Conservation (phyloP, 2,329 filamentous ascomycete species). For the Pseudogymnoascus sp. region DNA sequence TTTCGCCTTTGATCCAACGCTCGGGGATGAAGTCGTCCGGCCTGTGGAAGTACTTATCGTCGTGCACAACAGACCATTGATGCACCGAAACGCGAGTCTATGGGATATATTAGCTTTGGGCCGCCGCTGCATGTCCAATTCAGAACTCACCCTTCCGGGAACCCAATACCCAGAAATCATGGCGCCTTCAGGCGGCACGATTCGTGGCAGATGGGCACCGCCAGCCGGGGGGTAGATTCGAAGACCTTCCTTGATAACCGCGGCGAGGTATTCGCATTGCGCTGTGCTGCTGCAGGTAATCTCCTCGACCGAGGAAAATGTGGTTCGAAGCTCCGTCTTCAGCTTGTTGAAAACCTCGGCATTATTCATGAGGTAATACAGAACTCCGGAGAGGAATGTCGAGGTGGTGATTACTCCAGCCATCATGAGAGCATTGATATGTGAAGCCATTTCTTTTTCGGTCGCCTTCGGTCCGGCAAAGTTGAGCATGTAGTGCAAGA, state of each 20-base stretch:
- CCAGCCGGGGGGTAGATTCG: constrained; percentile 25
- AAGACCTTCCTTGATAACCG: constrained; percentile 30
- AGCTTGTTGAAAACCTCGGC: constrained; percentile 31
- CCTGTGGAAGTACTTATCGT: constrained; percentile 15
- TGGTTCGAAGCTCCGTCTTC: constrained; percentile 32
- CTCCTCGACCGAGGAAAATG: constrained; percentile 28
- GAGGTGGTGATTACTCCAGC: constrained; percentile 46
- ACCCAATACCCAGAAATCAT: constrained; percentile 18
- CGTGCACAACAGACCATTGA: constrained; percentile 17
- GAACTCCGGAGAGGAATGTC: constrained; percentile 34
- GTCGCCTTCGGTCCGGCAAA: constrained; percentile 15
- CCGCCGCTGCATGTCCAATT: neutral
- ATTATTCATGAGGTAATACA: constrained; percentile 34
- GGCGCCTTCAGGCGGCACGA: constrained; percentile 16
- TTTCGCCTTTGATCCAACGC: constrained; percentile 17
- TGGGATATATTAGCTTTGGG: neutral
- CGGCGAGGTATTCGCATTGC: constrained; percentile 27
- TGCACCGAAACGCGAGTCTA: constrained; percentile 21
- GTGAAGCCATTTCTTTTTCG: constrained; percentile 11
- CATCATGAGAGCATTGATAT: constrained; percentile 24
- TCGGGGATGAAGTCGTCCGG: constrained; percentile 18
- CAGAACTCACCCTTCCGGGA: constrained; percentile 15
- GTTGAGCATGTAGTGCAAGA: constrained; percentile 16
- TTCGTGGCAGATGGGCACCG: constrained; percentile 14
- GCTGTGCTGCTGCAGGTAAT: constrained; percentile 18